Base-by-base conservation (phyloP, 2,329 filamentous ascomycete species). In the Tolypocladium amazonense region DNA sequence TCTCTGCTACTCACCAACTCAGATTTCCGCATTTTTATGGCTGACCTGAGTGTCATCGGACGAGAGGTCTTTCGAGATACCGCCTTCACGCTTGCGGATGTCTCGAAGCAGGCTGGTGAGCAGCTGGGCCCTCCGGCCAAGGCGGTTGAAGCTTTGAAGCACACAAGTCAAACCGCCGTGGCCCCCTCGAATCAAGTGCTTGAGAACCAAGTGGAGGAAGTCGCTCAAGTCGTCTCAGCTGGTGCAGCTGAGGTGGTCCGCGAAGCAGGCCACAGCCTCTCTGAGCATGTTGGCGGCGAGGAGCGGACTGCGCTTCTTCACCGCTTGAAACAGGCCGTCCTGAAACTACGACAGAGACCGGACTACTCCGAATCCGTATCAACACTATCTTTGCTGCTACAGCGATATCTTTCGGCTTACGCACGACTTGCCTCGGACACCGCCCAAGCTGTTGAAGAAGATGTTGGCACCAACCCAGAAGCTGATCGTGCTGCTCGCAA, bases 321-420 rank as follows among this genome's bases (percentile, higher is more conserved):
- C 65, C 86, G 92, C 7, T 76, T 97, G 56, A 93, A 92, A 72
- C 80, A 88, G 66, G 86, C 88, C 0, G 85, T 97, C 4, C 65
- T 83, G 18, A 89, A 88, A 45, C 80, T 97, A 18, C 82, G 89
- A 9, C 82, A 90, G 67, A 85, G 89, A 57, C 84, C 81, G 9
- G 91, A 96, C 70, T 97, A 97, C 71, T 86, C 88, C 0, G 86
- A 92, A 56, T 96, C 92, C 0, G 91, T 96, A 0, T 91, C 89
- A 0, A 91, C 87, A 0, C 73, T 97, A 38, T 84, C 89, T 0
- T 74, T 86, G 9, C 79, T 97, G 7, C 80, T 97, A 60, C 85
- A 91, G 68, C 84, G 88, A 50, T 96, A 96, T 71, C 87, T 89
- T 12, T 77, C 85, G 62, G 79, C 86, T 12, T 97, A 97, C 70